Evolutionary conservation across 108 stramenopile genomes (phyloP), one percentile per base, ranked within the genome.

Genomic region (Asterionellopsis glacialis): DNA sequence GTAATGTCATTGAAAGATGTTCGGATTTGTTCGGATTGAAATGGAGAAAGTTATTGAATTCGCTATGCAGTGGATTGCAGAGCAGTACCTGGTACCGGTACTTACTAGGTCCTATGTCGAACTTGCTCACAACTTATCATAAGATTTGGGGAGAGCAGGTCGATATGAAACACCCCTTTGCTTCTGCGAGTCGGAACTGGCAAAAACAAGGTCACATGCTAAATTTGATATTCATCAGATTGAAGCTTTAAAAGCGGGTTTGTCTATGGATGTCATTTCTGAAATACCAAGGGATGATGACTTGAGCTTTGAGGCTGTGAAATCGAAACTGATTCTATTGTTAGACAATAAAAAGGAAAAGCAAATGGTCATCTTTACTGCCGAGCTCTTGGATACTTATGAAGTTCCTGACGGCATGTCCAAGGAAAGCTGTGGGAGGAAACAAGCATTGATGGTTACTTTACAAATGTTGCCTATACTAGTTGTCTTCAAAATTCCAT

Each of bases 361-460:
- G 22, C 70, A 81, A 15, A 86, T 91, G 57, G 84, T 71, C 5
- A 18, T 51, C 14, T 91, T 88, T 50, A 56, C 79, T 11, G 76
- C 83, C 16, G 90, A 91, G 51, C 57, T 91, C n/a, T 65, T 91
- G 47, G 84, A 91, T 39, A 82, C 80, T 23, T 66, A 61, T 45
- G 67, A 73, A 49, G 84, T 91, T 11, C 86, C 78, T 0, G 84
- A 91, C 51, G 81, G 80, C 61, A 88, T 87, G 10, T 25, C 82
- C 90, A 26, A 75, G 73, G 50, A 15, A 49, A n/a, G 64, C 65
- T 9, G 13, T 88, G 49, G 89, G 41, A 10, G 74, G 68, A 23
- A 64, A 81, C 79, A 40, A 79, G 83, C 51, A 91, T 91, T 59
- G 66, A 70, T n/a, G 90, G 90, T 1, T 91, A 91, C 50, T 91